Base-by-base conservation (phyloP, 768 basidiomycete genomes). In the Zangia roseola region DNA sequence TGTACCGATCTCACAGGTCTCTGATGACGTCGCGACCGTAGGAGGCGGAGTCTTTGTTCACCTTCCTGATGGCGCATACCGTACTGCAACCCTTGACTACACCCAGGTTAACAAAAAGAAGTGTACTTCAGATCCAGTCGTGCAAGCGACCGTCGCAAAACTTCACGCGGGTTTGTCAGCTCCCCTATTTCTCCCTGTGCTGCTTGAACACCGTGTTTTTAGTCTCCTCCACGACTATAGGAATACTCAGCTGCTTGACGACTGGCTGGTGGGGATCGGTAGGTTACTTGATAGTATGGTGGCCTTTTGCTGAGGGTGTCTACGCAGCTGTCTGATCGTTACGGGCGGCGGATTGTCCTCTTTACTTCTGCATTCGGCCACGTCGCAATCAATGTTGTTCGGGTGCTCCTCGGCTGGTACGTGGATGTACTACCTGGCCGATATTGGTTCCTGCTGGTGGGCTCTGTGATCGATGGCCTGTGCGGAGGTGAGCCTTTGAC, bases 181-280 rank as follows among this genome's bases (percentile, higher is more conserved):
- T 26, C 26, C 26, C 13, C 5, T 33, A 25, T 25, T 16, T 39
- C 24, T n/a, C 36, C 26, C n/a, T 45, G 2, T 10, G 46, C 16
- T 47, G 14, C 37, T 36, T 58, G 8, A 53, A 43, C 26, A n/a
- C 17, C 44, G 17, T 20, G 16, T 13, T n/a, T 26, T 3, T 56
- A 91, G 87, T 77, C 19, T 83, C 88, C 61, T 67, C 80, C 0
- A 73, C 83, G 3, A 71, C 77, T 9, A 81, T 81, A 71, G 93
- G 93, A 8, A 65, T 91, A 43, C 70, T 95, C 28, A 77, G 81
- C 26, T 88, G 88, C 53, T 60, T 94, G 28, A 92, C 91, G 3
- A 84, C 86, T 12, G 89, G 80, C 3, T 94, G 84, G 80, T 94
- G 93, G 93, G 86, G 88, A 47, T 77, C 84, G 44, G 86, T 88